Base-by-base conservation (phyloP, 306 rosid genomes). In the Rosa chinensis region DNA sequence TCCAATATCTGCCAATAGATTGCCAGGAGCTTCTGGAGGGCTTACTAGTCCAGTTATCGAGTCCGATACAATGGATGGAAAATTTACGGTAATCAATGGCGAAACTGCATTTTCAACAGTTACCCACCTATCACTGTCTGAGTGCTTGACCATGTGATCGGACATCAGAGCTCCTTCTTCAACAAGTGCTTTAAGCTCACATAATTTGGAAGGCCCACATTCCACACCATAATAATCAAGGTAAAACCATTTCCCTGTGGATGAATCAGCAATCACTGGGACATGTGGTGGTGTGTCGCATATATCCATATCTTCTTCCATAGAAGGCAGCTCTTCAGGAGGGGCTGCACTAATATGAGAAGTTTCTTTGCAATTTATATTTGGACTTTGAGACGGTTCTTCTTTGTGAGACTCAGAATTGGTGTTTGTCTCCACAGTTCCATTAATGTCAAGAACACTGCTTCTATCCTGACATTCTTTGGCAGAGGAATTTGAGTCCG, bases 261-360 rank as follows among this genome's bases (percentile, higher is more conserved):
- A 86, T 13, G 84, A 82, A 78, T 89, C 94, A 23, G 94, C 82
- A 81, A 86, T 83, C 72, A 88, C 69, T 56, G 97, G 89, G 79
- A 84, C 92, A 82, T 96, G 99, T 18, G 99, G 99, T 32, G 99
- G 99, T 64, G 99, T 96, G 80, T 96, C 97, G 71, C 98, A 93
- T 74, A 96, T 96, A 86, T 96, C 99, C 99, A 96, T 96, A 75
- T 96, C 99, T 86, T 96, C 99, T 82, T 96, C 99, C 99, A 96
- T 96, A 2, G 98, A 93, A 83, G 88, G 92, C 73, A 87, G 86
- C 88, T 93, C 99, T 75, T 90, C 99, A 14, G 83, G 85, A 79
- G 86, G 84, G 73, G 87, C 86, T 76, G 73, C 92, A 62, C 77
- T 66, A 53, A 28, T 75, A 32, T 80, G 78, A 63, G 91, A 86